Evolutionary conservation across 2,329 filamentous ascomycete genomes (phyloP).

Genomic region (Aspergillus udagawae): DNA sequence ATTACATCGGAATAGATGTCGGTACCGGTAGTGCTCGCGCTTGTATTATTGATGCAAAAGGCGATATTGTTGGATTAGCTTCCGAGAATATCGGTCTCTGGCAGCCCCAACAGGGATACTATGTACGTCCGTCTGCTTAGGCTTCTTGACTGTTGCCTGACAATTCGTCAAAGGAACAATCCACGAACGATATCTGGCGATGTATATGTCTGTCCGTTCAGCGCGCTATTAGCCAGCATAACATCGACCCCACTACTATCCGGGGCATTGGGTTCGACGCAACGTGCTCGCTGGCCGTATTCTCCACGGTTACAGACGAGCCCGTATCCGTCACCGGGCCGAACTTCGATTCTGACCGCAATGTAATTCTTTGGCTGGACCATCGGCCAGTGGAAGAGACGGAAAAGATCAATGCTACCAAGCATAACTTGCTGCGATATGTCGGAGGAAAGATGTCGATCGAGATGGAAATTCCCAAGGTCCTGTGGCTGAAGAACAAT

Average conservation of each 20-base stretch:
- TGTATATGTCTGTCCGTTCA: slow-evolving; percentile 89
- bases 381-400: slow-evolving; percentile 90
- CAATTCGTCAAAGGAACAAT: slow-evolving; percentile 71
- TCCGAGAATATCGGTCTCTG: slow-evolving; percentile 74
- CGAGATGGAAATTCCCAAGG: slow-evolving; percentile 99
- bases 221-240: slow-evolving; percentile 74
- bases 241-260: slow-evolving; percentile 69
- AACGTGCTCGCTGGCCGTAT: slow-evolving; percentile 94
- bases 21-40: slow-evolving; percentile 93
- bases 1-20: slow-evolving; percentile 86
- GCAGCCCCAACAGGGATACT: slow-evolving; percentile 72
- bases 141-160: slow-evolving; percentile 8
- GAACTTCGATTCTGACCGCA: slow-evolving; percentile 83
- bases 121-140: slow-evolving; percentile 52
- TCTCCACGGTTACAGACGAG: slow-evolving; percentile 82
- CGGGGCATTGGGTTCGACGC: slow-evolving; percentile 95
- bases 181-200: slow-evolving; percentile 92
- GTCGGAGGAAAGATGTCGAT: slow-evolving; percentile 98
- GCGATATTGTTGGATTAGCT: slow-evolving; percentile 74
- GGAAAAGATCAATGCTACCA: slow-evolving; percentile 85
- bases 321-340: slow-evolving; percentile 87
- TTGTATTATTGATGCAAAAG: slow-evolving; percentile 88
- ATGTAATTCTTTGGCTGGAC: slow-evolving; percentile 96
- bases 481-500: slow-evolving; percentile 96
- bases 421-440: slow-evolving; percentile 89